Evolutionary conservation across 179 eudicot species (phyloP).

Genomic region (Drosera spatulata): DNA sequence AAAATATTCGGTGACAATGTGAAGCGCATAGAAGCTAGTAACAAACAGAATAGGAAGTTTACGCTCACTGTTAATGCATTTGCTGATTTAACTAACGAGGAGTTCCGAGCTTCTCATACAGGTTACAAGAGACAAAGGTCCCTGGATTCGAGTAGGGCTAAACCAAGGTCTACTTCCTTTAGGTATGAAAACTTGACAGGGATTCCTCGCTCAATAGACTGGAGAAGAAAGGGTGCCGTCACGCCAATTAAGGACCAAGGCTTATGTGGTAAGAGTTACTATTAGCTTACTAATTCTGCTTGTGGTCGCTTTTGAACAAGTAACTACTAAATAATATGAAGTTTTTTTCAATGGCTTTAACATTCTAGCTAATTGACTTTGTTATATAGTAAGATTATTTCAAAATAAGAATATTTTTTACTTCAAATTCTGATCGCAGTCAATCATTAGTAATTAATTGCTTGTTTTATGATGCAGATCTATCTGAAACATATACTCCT

Average conservation of each 20-base stretch:
- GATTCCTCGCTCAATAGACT: constrained; percentile 23
- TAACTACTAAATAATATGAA: too few species aligned
- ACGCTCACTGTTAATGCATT: constrained; percentile 31
- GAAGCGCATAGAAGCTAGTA: constrained; percentile 19
- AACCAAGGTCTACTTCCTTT: constrained; percentile 6
- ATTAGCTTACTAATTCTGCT: background rate
- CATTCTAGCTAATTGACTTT: too few species aligned
- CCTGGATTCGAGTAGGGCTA: background rate
- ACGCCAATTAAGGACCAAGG: constrained; percentile 53
- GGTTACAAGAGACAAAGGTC: constrained; percentile 20
- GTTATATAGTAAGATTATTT: too few species aligned
- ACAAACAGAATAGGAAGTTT: constrained; percentile 15
- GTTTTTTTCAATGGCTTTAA: too few species aligned
- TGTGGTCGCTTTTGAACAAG: background rate
- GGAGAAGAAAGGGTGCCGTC: constrained; percentile 48
- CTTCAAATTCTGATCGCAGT: too few species aligned
- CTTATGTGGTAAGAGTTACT: constrained; percentile 29
- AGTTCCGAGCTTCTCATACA: constrained; percentile 30
- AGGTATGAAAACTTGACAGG: constrained; percentile 25
- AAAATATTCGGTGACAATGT: constrained; percentile 18
- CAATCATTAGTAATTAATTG: too few species aligned
- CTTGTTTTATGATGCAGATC: too few species aligned
- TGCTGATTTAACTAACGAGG: constrained; percentile 41
- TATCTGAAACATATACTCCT: too few species aligned
- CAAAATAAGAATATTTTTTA: too few species aligned